phyloP scores from a whole-genome alignment of 2,329 filamentous ascomycete genomes.

The Microcyclosporella mali region DNA sequence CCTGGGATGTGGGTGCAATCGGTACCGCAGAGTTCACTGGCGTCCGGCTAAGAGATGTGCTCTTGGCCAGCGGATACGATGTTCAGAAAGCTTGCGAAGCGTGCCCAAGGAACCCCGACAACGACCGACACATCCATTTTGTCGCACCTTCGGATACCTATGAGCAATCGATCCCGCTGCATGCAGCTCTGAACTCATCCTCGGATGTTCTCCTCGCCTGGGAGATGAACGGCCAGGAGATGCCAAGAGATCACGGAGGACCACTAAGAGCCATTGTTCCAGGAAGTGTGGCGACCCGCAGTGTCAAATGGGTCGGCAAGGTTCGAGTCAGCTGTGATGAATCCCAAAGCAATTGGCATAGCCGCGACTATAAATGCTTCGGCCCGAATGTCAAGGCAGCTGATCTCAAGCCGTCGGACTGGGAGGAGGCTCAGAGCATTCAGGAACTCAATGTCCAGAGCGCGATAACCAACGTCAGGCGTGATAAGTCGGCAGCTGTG shows the following conservation, averaged over 20 bases:
- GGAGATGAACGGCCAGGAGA: conserved; percentile 63
- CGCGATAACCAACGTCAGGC: conserved; percentile 49
- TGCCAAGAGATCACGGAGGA: conserved; percentile 61
- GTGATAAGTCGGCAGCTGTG: conserved; percentile 20
- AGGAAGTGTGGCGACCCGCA: conserved; percentile 59
- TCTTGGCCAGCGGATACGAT: conserved; percentile 50
- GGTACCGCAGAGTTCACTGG: conserved; percentile 57
- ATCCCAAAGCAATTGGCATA: conserved; percentile 59
- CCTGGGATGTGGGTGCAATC: conserved; percentile 55
- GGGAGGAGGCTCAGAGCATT: conserved; percentile 57
- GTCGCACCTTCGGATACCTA: conserved; percentile 19
- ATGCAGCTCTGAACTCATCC: conserved; percentile 54
- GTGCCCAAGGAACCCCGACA: conserved; percentile 27
- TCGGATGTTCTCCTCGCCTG: conserved; percentile 59
- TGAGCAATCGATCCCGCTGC: conserved; percentile 20
- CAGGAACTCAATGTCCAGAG: conserved; percentile 64
- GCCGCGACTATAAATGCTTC: conserved; percentile 63
- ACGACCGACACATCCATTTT: conserved; percentile 51
- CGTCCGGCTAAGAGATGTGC: conserved; percentile 50
- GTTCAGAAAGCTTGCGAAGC: conserved; percentile 23
- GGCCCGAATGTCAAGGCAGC: conserved; percentile 41
- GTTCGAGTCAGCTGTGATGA: conserved; percentile 62
- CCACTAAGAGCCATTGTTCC: conserved; percentile 58
- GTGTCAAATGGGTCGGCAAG: conserved; percentile 54
- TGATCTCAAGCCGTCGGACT: conserved; percentile 48